These are phyloP conservation scores for Carex cristatella DNA, from an alignment of 176 grass and related monocot species.

Conservation along the genomic window DNA sequence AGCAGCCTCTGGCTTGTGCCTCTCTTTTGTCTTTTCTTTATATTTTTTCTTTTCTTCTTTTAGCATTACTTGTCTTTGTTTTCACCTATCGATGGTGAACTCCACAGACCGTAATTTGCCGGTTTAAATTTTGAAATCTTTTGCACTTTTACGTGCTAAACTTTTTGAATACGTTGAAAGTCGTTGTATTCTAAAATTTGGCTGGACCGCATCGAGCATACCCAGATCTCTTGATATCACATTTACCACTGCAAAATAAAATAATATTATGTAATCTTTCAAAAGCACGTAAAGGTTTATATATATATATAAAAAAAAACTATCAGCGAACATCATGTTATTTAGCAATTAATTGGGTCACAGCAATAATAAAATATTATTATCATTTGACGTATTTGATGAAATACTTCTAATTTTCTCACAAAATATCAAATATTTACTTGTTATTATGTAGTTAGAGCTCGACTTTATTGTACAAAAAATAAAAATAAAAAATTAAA, in stretches of 20 bases:
- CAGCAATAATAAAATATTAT: too few relatives aligned
- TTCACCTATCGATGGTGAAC: not conserved
- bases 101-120: not conserved
- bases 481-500: too few relatives aligned
- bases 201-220: not conserved
- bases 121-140: conserved; percentile 21
- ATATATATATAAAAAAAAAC: too few relatives aligned
- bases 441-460: too few relatives aligned
- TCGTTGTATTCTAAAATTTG: not conserved
- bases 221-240: not conserved
- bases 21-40: conserved; percentile 7
- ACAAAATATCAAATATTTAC: too few relatives aligned
- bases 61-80: not conserved
- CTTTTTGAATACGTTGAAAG: not conserved
- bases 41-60: not conserved
- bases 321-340: too few relatives aligned
- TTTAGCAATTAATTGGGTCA: too few relatives aligned
- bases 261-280: not conserved
- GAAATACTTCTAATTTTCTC: too few relatives aligned
- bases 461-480: too few relatives aligned
- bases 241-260: not conserved
- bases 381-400: too few relatives aligned
- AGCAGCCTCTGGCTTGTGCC: not conserved
- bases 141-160: conserved; percentile 5
- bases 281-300: not conserved